Percentiles rank a stretch among this genome's conserved stretches.
These are phyloP conservation scores for Plantago major DNA, from an alignment of 257 asterid genomes.

Conservation along the genomic window DNA sequence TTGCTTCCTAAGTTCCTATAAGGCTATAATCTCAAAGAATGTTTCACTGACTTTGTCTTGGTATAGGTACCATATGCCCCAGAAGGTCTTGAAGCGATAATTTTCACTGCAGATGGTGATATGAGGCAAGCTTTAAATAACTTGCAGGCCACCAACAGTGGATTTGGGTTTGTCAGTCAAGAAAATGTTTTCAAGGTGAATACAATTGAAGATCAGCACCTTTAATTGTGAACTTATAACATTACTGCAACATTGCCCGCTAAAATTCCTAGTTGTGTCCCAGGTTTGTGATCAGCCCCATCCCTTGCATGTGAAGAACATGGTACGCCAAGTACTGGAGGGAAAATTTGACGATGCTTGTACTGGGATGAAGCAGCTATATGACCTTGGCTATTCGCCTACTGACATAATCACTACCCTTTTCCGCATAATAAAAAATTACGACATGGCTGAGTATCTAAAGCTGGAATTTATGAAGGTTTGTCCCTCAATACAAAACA, in stretches of 20 bases:
- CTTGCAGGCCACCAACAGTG: conserved; percentile 95
- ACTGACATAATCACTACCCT: conserved; percentile 96
- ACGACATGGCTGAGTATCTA: conserved; percentile 89
- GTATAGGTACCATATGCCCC: conserved; percentile 86
- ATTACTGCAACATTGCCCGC: not conserved
- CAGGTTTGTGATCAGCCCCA: conserved; percentile 99
- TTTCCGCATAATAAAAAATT: conserved; percentile 81
- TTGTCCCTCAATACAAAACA: conserved; percentile 8
- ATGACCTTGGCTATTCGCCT: conserved; percentile 94
- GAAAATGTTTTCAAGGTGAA: conserved; percentile 96
- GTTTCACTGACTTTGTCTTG: not conserved
- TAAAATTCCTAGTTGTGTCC: conserved; percentile 4
- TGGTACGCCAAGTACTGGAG: conserved; percentile 77
- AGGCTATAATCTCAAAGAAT: not conserved
- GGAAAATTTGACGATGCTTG: conserved; percentile 95
- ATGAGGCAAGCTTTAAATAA: conserved; percentile 97
- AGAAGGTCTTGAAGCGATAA: conserved; percentile 95
- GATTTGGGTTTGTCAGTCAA: conserved; percentile 92
- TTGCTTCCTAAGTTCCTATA: too few species aligned
- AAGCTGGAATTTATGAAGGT: conserved; percentile 96
- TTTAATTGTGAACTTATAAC: not conserved
- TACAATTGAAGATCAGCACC: conserved; percentile 9
- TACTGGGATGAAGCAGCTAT: conserved; percentile 81
- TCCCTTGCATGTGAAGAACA: conserved; percentile 90
- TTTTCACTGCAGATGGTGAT: conserved; percentile 98